Evolutionary conservation across 2,329 filamentous ascomycete genomes (phyloP), one percentile per base, ranked within the genome.

Genomic region (Ampelomyces quisqualis): DNA sequence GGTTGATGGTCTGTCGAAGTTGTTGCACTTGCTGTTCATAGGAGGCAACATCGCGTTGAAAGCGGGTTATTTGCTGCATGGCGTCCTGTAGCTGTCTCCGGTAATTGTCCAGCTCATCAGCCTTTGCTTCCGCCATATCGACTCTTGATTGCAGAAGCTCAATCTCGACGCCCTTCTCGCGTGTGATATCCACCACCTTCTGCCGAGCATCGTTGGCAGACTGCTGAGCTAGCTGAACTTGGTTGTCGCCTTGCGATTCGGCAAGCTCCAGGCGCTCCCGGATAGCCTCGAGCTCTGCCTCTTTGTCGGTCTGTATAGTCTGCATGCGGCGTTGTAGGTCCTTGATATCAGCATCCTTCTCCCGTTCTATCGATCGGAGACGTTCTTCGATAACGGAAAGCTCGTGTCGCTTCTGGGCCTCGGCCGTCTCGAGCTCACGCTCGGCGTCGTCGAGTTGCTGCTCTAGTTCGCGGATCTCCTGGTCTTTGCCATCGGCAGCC

Each of bases 401-500:
- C 22, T 66, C 60, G 14, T 58, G 59, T 15, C 58, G 56, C 30
- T 63, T 66, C 37, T 64, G 47, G 7, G 51, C 40, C 18, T 65
- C 58, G 8, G 46, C 47, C 15, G 51, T 50, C 11, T 51, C 49
- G 11, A 67, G 49, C 35, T 60, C 51, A n/a, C 47, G 52, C 36
- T 69, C 62, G 1, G 43, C 51, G 53, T 67, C 58, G 30, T 70
- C 65, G 10, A 74, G 49, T 10, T 70, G 58, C 11, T 67, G 49
- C 34, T 73, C 67, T 6, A 74, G 58, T 11, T 69, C 65, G 14
- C 78, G 78, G 20, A 90, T 65, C 31, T 72, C 71, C 26, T 65
- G 62, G 40, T 80, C 73, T 35, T 62, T 68, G 21, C 54, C 58
- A 5, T 64, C 57, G 13, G 67, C 62, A 1, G 67, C 63, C 23